phyloP scores from a whole-genome alignment of 495 filamentous ascomycete genomes.

The Beverwykella pulmonaria region DNA sequence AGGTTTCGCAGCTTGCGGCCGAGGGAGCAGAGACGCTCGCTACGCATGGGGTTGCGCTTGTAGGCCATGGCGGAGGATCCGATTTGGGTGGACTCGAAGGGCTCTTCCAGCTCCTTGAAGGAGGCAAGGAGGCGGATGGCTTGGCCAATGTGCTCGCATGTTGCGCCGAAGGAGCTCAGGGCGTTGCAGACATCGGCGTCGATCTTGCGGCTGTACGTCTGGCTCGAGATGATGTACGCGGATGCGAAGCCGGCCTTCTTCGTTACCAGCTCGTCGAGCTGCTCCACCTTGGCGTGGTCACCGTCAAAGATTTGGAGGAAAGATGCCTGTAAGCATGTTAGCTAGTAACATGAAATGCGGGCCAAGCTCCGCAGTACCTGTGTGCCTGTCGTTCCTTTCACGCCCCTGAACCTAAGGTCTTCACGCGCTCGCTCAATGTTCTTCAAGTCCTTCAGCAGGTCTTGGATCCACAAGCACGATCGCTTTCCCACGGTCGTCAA shows the following conservation, averaged over 20 bases:
- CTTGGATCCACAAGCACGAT: conserved; percentile 82
- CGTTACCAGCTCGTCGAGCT: conserved; percentile 72
- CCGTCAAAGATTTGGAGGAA: conserved; percentile 83
- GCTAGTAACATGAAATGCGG: neutral
- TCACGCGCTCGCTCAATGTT: conserved; percentile 75
- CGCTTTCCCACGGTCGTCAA: conserved; percentile 83
- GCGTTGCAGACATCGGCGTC: conserved; percentile 81
- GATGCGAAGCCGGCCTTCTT: conserved; percentile 81
- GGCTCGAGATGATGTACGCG: conserved; percentile 73
- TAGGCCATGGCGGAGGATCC: conserved; percentile 63
- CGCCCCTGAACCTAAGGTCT: conserved; percentile 78
- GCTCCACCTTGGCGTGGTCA: conserved; percentile 75
- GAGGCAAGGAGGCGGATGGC: conserved; percentile 81
- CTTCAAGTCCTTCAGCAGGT: conserved; percentile 83
- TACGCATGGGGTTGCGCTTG: conserved; percentile 90
- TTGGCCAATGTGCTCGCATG: conserved; percentile 70
- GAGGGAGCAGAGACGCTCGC: conserved; percentile 78
- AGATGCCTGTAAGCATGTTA: conserved; percentile 54
- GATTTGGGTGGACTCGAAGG: conserved; percentile 81
- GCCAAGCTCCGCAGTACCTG: conserved; percentile 43
- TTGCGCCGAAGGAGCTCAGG: conserved; percentile 79
- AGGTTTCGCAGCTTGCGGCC: conserved; percentile 70
- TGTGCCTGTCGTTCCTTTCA: conserved; percentile 67
- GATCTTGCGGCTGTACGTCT: conserved; percentile 83
- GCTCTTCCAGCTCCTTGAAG: conserved; percentile 87